These are phyloP conservation scores for Cystobasidium pallidum DNA, from an alignment of 1,284 basidiomycete genomes.

Conservation along the genomic window DNA sequence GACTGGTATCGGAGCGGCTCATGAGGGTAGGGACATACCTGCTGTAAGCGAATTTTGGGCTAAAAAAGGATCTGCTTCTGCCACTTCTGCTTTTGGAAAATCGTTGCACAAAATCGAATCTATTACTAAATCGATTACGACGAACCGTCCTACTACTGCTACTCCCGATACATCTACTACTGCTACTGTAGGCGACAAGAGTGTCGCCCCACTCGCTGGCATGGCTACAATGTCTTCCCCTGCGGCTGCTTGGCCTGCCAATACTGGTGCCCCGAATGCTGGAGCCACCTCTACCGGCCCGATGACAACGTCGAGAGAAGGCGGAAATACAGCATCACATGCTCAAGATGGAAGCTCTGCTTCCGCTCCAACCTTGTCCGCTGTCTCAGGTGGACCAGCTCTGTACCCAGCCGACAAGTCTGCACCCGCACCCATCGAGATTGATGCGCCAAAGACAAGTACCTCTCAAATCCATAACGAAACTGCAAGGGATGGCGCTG, in stretches of 20 bases:
- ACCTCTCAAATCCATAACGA: neutral
- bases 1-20: slow-evolving; percentile 23
- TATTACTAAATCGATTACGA: neutral
- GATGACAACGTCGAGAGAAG: neutral
- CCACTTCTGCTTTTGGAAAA: slow-evolving; percentile 33
- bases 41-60: slow-evolving; percentile 14
- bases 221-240: slow-evolving; percentile 1
- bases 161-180: neutral
- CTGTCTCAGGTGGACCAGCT: slow-evolving; percentile 23
- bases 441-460: slow-evolving; percentile 2
- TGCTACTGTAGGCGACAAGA: neutral
- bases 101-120: slow-evolving; percentile 22
- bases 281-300: neutral
- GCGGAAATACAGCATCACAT: neutral
- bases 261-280: neutral
- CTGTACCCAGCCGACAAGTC: slow-evolving; percentile 10
- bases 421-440: slow-evolving; percentile 12
- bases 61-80: slow-evolving; percentile 32
- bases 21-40: slow-evolving; percentile 39
- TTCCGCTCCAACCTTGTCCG: slow-evolving; percentile 10
- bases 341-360: slow-evolving; percentile 15
- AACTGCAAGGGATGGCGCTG: slow-evolving; percentile 11
- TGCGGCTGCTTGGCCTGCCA: slow-evolving; percentile 8
- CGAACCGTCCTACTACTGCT: neutral
- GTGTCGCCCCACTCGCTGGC: slow-evolving; percentile 13